These are phyloP conservation scores for Irpex sp. DNA, from an alignment of 1,284 basidiomycete genomes.

Conservation along the genomic window DNA sequence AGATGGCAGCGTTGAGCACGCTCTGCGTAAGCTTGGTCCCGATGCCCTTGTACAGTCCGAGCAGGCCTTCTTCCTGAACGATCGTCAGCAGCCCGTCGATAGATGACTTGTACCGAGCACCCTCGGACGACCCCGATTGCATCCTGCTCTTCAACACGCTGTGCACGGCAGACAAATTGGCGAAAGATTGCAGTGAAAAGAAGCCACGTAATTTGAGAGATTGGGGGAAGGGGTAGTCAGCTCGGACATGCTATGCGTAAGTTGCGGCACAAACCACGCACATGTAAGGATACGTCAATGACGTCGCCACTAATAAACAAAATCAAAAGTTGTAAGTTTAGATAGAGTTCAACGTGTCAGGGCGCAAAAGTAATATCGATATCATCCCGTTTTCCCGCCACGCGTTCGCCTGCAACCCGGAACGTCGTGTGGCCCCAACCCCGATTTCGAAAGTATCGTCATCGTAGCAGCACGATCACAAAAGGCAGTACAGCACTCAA, in stretches of 20 bases:
- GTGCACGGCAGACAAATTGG: too few species aligned
- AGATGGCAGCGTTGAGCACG: conserved; percentile 85
- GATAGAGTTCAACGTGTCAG: background rate
- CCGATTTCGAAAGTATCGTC: background rate
- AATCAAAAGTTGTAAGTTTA: background rate
- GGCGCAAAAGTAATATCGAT: background rate
- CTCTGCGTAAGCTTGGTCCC: conserved; percentile 86
- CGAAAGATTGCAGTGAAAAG: too few species aligned
- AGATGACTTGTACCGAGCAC: conserved; percentile 67
- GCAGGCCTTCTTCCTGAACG: conserved; percentile 71
- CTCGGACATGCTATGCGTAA: background rate
- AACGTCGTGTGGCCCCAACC: too few species aligned
- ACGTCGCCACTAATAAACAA: conserved; percentile 57
- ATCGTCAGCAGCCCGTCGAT: conserved; percentile 70
- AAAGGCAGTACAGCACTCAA: background rate
- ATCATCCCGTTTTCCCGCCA: background rate
- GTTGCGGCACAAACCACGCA: conserved; percentile 29
- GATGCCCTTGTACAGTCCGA: conserved; percentile 83
- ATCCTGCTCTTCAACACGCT: conserved; percentile 83
- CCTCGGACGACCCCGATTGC: conserved; percentile 67
- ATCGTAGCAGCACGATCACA: too few species aligned
- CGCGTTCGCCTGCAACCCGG: too few species aligned
- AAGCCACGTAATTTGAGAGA: background rate
- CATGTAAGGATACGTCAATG: conserved; percentile 79
- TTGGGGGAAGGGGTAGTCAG: background rate